A percentile compares a stretch with the other conserved stretches of the same genome.
Evolutionary conservation across 345 rosid genomes (phyloP).

Genomic region (Corymbia maculata): DNA sequence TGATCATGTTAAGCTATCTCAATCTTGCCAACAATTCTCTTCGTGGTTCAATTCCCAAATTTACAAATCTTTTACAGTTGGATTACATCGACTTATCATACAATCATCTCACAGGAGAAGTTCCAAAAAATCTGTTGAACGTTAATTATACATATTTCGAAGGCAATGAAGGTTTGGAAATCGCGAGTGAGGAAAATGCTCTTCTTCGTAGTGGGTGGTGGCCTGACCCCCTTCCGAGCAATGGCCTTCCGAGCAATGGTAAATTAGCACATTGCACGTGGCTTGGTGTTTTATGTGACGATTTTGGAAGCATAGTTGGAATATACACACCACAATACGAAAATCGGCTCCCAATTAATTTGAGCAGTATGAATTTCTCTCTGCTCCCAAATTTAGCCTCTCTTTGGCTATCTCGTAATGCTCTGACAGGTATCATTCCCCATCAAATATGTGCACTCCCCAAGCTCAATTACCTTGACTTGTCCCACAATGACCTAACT

Average conservation of each 20-base stretch:
- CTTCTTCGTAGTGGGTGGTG: neutral
- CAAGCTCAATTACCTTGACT: neutral
- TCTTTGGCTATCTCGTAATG: neutral
- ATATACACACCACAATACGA: neutral
- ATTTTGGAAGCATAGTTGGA: neutral
- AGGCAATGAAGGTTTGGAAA: neutral
- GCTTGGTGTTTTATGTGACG: neutral
- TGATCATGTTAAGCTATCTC: neutral
- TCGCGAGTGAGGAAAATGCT: neutral
- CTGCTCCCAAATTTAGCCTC: neutral
- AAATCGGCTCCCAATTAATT: neutral
- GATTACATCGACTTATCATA: neutral
- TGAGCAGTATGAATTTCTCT: constrained; percentile 7
- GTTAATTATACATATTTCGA: fast-evolving
- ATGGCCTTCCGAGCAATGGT: no score
- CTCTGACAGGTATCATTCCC: fast-evolving
- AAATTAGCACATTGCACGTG: neutral
- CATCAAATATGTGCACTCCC: neutral
- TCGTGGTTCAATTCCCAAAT: neutral
- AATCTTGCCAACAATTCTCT: neutral
- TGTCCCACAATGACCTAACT: fast-evolving
- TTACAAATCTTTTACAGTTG: fast-evolving
- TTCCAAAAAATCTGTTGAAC: neutral
- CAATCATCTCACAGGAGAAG: neutral
- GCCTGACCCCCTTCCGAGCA: fast-evolving